These are phyloP conservation scores for Arabis alpina DNA, from an alignment of 345 rosid genomes.

Conservation along the genomic window DNA sequence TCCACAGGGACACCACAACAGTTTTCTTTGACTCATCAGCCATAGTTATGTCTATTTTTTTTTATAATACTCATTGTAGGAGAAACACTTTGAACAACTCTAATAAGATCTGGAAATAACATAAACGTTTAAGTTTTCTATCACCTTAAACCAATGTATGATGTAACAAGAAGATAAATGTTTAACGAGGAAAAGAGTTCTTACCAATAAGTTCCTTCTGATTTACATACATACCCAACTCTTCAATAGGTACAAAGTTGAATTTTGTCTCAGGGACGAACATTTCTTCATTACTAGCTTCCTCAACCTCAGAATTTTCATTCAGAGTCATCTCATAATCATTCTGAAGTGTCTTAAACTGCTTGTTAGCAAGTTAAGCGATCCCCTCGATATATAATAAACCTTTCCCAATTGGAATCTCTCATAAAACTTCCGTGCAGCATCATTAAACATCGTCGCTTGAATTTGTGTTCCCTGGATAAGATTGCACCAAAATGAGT, in stretches of 20 bases:
- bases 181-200: background rate
- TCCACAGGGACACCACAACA: constrained; percentile 87
- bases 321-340: constrained; percentile 94
- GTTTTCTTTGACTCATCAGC: constrained; percentile 88
- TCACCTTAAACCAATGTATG: background rate
- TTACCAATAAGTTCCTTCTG: constrained; percentile 81
- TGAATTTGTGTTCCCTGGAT: constrained; percentile 89
- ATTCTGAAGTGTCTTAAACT: constrained; percentile 82
- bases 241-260: constrained; percentile 77
- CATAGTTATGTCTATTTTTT: constrained; percentile 77
- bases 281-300: constrained; percentile 65
- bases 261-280: constrained; percentile 84
- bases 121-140: background rate
- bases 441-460: constrained; percentile 95
- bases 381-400: constrained; percentile 82
- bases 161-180: background rate
- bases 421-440: constrained; percentile 79
- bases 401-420: constrained; percentile 83
- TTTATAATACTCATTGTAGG: constrained; percentile 77
- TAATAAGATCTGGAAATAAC: constrained; percentile 62
- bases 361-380: constrained; percentile 87
- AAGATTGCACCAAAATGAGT: background rate
- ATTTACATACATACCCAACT: constrained; percentile 70
- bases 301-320: constrained; percentile 87
- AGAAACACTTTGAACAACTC: constrained; percentile 87